phyloP scores from a whole-genome alignment of 139 green algal genomes.

The Chlorella vulgaris region DNA sequence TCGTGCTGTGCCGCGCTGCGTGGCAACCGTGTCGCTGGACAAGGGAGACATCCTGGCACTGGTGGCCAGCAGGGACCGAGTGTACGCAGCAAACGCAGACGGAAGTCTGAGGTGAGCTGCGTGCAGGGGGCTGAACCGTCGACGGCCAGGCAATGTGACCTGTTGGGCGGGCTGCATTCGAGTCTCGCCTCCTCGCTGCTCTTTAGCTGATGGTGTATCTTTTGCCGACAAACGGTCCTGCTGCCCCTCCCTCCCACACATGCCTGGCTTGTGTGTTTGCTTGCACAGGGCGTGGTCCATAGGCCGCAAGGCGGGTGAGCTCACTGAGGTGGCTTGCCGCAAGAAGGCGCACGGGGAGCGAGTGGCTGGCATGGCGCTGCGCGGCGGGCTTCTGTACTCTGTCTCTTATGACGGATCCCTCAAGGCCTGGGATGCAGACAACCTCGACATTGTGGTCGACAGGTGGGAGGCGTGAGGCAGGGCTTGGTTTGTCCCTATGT shows the following conservation, averaged over 20 bases:
- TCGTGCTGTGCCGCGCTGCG: slow-evolving; percentile 65
- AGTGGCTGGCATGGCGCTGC: slow-evolving; percentile 47
- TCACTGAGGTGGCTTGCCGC: slow-evolving; percentile 38
- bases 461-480: neutral
- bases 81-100: slow-evolving; percentile 69
- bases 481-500: neutral
- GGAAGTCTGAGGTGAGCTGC: slow-evolving; percentile 56
- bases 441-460: slow-evolving; percentile 65
- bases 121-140: no score
- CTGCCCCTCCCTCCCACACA: neutral
- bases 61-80: slow-evolving; percentile 36
- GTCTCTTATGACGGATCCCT: slow-evolving; percentile 64
- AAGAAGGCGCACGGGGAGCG: slow-evolving; percentile 75
- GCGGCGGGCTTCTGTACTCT: slow-evolving; percentile 61
- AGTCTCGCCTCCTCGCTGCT: no score
- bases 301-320: slow-evolving; percentile 52
- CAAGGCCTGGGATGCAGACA: slow-evolving; percentile 69
- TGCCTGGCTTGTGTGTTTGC: neutral
- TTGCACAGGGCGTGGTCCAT: slow-evolving; percentile 63
- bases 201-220: no score
- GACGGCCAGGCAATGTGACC: no score
- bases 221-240: no score
- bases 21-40: slow-evolving; percentile 52
- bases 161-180: no score
- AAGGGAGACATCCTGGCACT: slow-evolving; percentile 78